Conservation (phyloP, 139 green algal species). For the Zygnema cylindricum region DNA sequence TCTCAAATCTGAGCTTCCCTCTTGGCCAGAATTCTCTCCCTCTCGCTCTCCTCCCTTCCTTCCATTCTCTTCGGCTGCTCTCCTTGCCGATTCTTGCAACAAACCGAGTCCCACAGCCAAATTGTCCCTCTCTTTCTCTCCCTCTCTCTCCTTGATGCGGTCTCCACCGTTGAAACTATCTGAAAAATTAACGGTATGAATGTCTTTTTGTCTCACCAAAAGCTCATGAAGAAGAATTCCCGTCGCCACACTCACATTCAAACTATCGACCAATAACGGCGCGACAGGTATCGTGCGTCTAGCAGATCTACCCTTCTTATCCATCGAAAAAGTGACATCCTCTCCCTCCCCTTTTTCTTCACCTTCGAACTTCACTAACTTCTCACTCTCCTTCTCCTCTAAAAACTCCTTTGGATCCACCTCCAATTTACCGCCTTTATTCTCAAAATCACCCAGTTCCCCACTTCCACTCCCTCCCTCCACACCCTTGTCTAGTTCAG, state of each 20-base stretch:
- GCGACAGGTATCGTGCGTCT: neutral
- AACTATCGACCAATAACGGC: conserved; percentile 75
- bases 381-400: neutral
- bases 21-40: too few relatives aligned
- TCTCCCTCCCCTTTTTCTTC: neutral
- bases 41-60: too few relatives aligned
- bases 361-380: neutral
- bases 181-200: neutral
- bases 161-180: neutral
- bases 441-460: conserved; percentile 18
- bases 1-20: too few relatives aligned
- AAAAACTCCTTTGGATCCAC: neutral
- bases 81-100: too few relatives aligned
- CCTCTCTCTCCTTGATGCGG: neutral
- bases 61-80: too few relatives aligned
- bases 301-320: neutral
- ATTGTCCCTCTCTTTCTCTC: neutral
- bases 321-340: neutral
- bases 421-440: conserved; percentile 12
- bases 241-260: conserved; percentile 91
- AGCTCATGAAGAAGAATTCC: conserved; percentile 89
- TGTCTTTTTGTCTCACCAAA: neutral
- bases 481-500: neutral
- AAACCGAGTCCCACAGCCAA: too few relatives aligned
- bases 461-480: neutral